These are phyloP conservation scores for Mortierella polycephala DNA, from an alignment of 371 early-diverging fungal genomes.

Conservation along the genomic window DNA sequence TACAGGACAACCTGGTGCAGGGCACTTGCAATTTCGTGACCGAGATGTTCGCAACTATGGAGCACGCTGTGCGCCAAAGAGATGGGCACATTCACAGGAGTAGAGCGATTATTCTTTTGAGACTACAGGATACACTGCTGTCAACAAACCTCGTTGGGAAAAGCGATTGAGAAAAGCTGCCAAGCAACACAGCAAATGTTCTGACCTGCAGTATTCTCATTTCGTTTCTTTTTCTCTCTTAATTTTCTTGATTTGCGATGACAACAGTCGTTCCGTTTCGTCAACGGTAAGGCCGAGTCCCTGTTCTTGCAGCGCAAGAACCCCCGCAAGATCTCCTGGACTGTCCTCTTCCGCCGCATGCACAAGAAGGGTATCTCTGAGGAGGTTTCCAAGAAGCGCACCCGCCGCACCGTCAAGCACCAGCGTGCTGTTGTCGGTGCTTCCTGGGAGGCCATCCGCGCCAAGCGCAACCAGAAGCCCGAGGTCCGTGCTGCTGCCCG, in stretches of 20 bases:
- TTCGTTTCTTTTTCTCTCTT: background rate
- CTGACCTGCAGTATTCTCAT: background rate
- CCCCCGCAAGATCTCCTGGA: constrained; percentile 98
- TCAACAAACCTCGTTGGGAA: too few species aligned
- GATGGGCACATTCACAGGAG: too few species aligned
- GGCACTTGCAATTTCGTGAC: background rate
- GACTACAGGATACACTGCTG: too few species aligned
- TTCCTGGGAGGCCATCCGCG: constrained; percentile 94
- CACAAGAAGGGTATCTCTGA: constrained; percentile 98
- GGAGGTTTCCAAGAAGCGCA: constrained; percentile 96
- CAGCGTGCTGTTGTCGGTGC: constrained; percentile 97
- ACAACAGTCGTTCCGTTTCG: constrained; percentile 89
- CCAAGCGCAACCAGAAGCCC: constrained; percentile 95
- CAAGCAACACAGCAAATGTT: too few species aligned
- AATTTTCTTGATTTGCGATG: background rate
- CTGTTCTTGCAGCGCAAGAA: constrained; percentile 96
- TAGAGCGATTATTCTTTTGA: too few species aligned
- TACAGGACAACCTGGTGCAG: background rate
- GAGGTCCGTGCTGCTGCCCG: constrained; percentile 95
- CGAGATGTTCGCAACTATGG: too few species aligned
- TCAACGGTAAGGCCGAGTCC: constrained; percentile 96
- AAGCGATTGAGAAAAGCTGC: too few species aligned
- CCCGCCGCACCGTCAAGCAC: constrained; percentile 93
- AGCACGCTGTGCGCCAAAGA: too few species aligned
- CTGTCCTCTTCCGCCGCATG: constrained; percentile 95